These are phyloP conservation scores for Sequoia sempervirens DNA, from an alignment of 75 land plant species.

Conservation along the genomic window DNA sequence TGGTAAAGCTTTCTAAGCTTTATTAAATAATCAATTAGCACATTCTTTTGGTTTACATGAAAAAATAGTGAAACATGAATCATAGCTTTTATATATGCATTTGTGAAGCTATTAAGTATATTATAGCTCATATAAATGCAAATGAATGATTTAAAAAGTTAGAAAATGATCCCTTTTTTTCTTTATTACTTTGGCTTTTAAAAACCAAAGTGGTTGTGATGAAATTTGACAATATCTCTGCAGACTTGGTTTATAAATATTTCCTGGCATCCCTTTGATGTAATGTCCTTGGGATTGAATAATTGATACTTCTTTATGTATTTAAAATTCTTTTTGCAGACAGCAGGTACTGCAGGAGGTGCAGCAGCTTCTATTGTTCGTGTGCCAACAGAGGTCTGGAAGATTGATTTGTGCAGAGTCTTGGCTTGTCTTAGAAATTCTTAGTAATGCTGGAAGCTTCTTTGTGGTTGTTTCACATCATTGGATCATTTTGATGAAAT, in stretches of 20 bases:
- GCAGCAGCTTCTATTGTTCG: conserved; percentile 85
- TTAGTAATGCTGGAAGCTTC: not conserved
- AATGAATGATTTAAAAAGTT: not conserved
- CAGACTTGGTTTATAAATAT: not conserved
- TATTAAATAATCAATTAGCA: not conserved
- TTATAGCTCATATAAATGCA: not conserved
- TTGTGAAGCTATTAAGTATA: not conserved
- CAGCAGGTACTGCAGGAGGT: conserved; percentile 94
- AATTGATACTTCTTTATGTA: not conserved
- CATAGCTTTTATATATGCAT: not conserved
- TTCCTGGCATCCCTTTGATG: not conserved
- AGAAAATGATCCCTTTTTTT: not conserved
- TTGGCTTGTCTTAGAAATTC: not conserved
- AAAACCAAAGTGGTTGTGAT: not conserved
- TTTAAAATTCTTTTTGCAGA: conserved; percentile 33
- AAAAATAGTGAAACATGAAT: not conserved
- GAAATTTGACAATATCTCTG: not conserved
- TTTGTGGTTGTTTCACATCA: not conserved
- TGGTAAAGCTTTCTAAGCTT: not conserved
- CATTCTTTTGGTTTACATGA: not conserved
- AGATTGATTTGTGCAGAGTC: not conserved
- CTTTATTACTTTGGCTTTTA: not conserved
- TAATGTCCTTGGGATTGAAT: not conserved
- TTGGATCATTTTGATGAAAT: not conserved
- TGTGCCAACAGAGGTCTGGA: conserved; percentile 82